Evolutionary conservation across 345 rosid species (phyloP).

Genomic region (Cardamine chenopodiifolia): DNA sequence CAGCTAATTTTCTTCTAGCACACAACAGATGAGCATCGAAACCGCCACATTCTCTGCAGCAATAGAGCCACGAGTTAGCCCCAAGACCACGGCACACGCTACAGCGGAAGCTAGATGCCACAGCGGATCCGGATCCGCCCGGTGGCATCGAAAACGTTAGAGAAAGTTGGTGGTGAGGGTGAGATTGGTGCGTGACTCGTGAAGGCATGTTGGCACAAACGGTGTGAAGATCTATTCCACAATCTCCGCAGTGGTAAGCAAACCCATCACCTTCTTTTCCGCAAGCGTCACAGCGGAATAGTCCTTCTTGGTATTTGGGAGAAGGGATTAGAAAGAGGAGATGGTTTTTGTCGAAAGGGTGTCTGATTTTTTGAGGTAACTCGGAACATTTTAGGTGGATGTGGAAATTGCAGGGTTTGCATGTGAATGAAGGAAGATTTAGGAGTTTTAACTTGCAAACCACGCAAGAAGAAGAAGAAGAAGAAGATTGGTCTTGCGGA

Average conservation of each 20-base stretch:
- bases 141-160: conserved; percentile 40
- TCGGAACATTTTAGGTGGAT: conserved; percentile 50
- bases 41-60: conserved; percentile 47
- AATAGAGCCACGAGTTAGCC: conserved; percentile 49
- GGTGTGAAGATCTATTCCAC: conserved; percentile 52
- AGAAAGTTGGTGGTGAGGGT: conserved; percentile 49
- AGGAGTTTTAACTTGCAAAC: conserved; percentile 46
- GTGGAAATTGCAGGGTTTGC: conserved; percentile 44
- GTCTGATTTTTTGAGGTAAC: conserved; percentile 47
- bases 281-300: conserved; percentile 47
- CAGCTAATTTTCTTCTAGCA: conserved; percentile 28
- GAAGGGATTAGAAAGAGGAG: conserved; percentile 42
- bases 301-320: conserved; percentile 43
- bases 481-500: conserved; percentile 33
- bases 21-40: conserved; percentile 57
- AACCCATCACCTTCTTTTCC: conserved; percentile 51
- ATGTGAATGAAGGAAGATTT: conserved; percentile 42
- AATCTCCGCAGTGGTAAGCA: conserved; percentile 49
- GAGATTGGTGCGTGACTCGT: conserved; percentile 42
- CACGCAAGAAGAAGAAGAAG: conserved; percentile 31
- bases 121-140: not conserved
- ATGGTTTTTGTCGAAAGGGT: conserved; percentile 50
- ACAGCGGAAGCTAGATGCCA: conserved; percentile 41
- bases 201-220: conserved; percentile 52
- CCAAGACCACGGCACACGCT: conserved; percentile 44